phyloP scores from a whole-genome alignment of 2,329 filamentous ascomycete genomes.

The Mycosphaerelloides madeirae region DNA sequence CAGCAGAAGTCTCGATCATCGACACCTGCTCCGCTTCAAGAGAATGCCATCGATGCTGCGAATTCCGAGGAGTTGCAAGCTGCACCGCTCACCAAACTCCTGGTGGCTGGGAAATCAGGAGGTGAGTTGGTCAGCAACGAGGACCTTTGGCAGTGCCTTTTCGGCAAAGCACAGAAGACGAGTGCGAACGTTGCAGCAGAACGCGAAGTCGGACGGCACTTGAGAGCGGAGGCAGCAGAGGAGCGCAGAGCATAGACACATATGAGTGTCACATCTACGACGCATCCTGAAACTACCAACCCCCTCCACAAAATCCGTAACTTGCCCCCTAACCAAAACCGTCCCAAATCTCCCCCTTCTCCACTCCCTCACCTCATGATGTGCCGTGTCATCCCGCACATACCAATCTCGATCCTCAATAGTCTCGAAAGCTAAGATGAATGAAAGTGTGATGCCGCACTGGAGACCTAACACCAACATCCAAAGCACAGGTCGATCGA shows the following conservation, averaged over 20 bases:
- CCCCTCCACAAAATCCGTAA: too few relatives aligned
- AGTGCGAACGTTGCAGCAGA: constrained; percentile 26
- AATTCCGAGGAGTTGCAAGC: constrained; percentile 80
- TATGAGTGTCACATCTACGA: too few relatives aligned
- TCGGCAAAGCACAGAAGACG: constrained; percentile 51
- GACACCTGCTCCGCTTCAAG: constrained; percentile 34
- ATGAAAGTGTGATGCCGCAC: too few relatives aligned
- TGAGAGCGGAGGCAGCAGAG: constrained; percentile 55
- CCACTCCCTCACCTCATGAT: too few relatives aligned
- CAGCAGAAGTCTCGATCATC: constrained; percentile 27
- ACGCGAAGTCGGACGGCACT: constrained; percentile 45
- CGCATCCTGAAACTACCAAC: too few relatives aligned
- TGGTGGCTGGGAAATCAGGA: constrained; percentile 63
- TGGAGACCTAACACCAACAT: too few relatives aligned
- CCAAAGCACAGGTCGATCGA: too few relatives aligned
- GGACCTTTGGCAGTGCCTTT: constrained; percentile 86
- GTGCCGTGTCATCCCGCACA: too few relatives aligned
- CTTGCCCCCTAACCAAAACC: too few relatives aligned
- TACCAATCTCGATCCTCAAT: too few relatives aligned
- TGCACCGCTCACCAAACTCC: constrained; percentile 63
- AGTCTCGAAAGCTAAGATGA: too few relatives aligned
- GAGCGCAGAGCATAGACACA: constrained; percentile 9
- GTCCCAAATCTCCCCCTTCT: too few relatives aligned
- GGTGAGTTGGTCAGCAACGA: constrained; percentile 75
- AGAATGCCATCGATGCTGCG: constrained; percentile 68